Conservation (phyloP, 768 basidiomycete species). For the Holtermanniella nyarrowii region DNA sequence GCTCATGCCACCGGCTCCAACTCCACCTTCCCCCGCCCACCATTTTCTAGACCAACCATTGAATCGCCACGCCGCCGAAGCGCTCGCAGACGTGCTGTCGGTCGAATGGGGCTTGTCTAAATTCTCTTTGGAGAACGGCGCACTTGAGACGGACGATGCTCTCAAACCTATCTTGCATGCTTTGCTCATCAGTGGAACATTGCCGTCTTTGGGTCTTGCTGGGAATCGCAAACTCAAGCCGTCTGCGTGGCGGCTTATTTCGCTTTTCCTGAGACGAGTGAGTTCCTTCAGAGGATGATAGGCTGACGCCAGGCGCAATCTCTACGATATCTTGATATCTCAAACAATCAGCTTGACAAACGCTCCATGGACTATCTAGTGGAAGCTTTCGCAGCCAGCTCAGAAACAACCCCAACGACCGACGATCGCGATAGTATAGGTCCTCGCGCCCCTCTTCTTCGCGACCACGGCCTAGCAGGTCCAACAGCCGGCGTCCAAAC, state of each 20-base stretch:
- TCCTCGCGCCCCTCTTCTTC: constrained; percentile 39
- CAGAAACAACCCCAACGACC: neutral
- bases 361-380: constrained; percentile 73
- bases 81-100: constrained; percentile 79
- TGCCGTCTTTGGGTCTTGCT: constrained; percentile 74
- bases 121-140: constrained; percentile 73
- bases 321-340: constrained; percentile 80
- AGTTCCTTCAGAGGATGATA: constrained; percentile 7
- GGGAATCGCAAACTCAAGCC: constrained; percentile 73
- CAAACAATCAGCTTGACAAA: constrained; percentile 74
- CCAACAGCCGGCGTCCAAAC: constrained; percentile 49
- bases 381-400: constrained; percentile 48
- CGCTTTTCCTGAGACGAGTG: constrained; percentile 68
- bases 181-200: constrained; percentile 66
- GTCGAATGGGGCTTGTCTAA: constrained; percentile 90
- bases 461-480: constrained; percentile 11
- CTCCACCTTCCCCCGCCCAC: constrained; percentile 52
- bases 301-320: constrained; percentile 50
- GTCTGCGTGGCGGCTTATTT: constrained; percentile 65
- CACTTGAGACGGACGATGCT: constrained; percentile 64
- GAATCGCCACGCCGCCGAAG: constrained; percentile 57
- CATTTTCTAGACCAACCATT: constrained; percentile 50
- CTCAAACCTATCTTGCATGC: constrained; percentile 85
- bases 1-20: constrained; percentile 2
- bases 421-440: constrained; percentile 32